Evolutionary conservation across 2,329 filamentous ascomycete genomes (phyloP).

Genomic region (Scorias spongiosa): DNA sequence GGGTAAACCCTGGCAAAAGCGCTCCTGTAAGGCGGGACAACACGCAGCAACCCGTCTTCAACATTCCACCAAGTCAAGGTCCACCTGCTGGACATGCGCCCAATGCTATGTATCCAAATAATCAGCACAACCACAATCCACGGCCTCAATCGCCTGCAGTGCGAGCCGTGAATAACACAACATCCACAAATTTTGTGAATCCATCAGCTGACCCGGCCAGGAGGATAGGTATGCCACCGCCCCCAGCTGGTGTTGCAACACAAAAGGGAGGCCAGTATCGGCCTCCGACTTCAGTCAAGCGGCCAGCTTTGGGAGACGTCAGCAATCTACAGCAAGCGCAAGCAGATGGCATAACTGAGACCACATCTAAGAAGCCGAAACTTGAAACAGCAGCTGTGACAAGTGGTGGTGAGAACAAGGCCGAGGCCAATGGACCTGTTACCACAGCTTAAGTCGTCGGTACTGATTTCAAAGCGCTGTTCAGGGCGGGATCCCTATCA

Average conservation of each 20-base stretch:
- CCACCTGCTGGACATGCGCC: conserved; percentile 1
- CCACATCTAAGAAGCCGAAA: conserved; percentile 24
- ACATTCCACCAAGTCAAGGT: conserved; percentile 3
- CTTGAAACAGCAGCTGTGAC: conserved; percentile 12
- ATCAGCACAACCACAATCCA: conserved; percentile 3
- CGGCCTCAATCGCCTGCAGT: background rate
- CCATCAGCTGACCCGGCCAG: conserved; percentile 31
- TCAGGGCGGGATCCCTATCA: too few species aligned
- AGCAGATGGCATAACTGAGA: conserved; percentile 21
- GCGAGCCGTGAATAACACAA: background rate
- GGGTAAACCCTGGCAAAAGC: conserved; percentile 66
- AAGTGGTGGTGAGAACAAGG: conserved; percentile 1
- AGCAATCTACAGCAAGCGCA: conserved; percentile 28
- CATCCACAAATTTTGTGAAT: conserved; percentile 30
- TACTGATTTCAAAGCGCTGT: too few species aligned
- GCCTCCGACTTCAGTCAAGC: conserved; percentile 25
- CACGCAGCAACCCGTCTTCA: background rate
- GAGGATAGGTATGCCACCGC: conserved; percentile 33
- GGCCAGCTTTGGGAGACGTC: conserved; percentile 28
- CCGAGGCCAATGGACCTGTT: background rate
- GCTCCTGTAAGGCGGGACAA: conserved; percentile 48
- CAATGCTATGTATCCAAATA: conserved; percentile 1
- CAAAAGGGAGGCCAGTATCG: conserved; percentile 31
- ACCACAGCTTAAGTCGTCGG: background rate
- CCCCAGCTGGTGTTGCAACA: conserved; percentile 14